phyloP scores from a whole-genome alignment of 495 filamentous ascomycete species.

The Aspergillus bertholletiae region DNA sequence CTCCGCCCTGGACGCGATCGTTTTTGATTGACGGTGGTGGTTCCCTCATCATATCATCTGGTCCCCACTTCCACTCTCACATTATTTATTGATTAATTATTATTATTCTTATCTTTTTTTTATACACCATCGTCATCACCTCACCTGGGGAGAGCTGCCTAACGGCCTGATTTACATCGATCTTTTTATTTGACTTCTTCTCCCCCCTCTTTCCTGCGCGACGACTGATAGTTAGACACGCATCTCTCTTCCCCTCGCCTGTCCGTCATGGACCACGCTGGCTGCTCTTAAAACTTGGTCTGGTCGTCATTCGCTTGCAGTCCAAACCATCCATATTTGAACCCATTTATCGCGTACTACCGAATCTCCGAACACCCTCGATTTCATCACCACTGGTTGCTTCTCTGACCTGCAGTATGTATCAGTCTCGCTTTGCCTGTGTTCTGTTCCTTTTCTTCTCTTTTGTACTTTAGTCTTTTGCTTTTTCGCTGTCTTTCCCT shows the following conservation, averaged over 20 bases:
- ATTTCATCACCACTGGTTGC: background rate
- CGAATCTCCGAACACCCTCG: background rate
- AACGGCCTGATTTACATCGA: background rate
- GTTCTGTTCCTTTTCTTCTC: no score
- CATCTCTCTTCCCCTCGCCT: background rate
- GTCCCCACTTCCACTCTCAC: background rate
- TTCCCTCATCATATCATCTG: background rate
- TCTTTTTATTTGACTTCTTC: background rate
- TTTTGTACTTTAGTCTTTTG: no score
- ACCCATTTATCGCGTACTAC: background rate
- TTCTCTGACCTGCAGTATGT: no score
- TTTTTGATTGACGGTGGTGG: background rate
- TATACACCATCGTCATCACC: constrained; percentile 4
- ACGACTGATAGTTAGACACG: background rate
- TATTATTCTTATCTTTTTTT: constrained; percentile 1
- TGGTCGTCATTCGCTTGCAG: background rate
- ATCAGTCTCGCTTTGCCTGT: no score
- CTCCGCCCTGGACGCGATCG: background rate
- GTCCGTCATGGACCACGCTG: constrained; percentile 26
- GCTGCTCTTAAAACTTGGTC: constrained; percentile 11
- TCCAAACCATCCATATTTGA: background rate
- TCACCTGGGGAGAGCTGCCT: constrained; percentile 1
- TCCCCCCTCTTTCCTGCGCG: background rate
- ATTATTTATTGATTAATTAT: background rate
- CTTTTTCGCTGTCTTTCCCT: no score